Percentiles rank a stretch among this genome's conserved stretches.
These are phyloP conservation scores for Globomyces sp. DNA, from an alignment of 371 early-diverging fungal species.

Conservation along the genomic window DNA sequence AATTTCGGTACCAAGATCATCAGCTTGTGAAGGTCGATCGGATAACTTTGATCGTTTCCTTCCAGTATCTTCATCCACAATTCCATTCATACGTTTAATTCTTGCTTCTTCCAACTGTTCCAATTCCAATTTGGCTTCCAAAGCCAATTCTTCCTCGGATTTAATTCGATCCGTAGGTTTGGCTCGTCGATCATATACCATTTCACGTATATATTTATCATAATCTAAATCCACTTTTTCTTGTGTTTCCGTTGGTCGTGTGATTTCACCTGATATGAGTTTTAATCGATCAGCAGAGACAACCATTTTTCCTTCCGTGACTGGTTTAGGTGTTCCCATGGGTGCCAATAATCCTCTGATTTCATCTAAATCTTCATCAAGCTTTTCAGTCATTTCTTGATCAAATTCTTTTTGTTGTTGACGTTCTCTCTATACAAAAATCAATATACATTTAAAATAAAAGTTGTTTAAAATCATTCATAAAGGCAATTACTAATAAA, in stretches of 20 bases:
- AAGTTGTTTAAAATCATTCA: background rate
- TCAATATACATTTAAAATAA: background rate
- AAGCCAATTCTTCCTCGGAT: constrained; percentile 89
- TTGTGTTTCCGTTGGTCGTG: background rate
- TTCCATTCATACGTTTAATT: constrained; percentile 81
- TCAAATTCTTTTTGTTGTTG: constrained; percentile 81
- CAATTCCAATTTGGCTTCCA: constrained; percentile 77
- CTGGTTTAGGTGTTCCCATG: constrained; percentile 8
- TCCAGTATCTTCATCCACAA: constrained; percentile 29
- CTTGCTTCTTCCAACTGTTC: constrained; percentile 82
- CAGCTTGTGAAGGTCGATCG: constrained; percentile 63
- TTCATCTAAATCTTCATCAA: constrained; percentile 84
- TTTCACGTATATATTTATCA: constrained; percentile 73
- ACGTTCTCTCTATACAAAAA: constrained; percentile 58
- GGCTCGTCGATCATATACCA: constrained; percentile 80
- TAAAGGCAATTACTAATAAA: background rate
- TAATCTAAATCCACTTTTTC: constrained; percentile 53
- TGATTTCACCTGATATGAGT: constrained; percentile 31
- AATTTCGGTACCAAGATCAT: constrained; percentile 78
- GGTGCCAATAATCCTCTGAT: constrained; percentile 54
- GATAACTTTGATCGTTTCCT: constrained; percentile 25
- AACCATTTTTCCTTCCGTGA: constrained; percentile 18
- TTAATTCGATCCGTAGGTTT: constrained; percentile 88
- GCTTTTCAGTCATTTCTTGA: constrained; percentile 69
- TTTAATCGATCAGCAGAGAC: constrained; percentile 33